These are phyloP conservation scores for Pseudomonodictys pantanalensis DNA, from an alignment of 495 filamentous ascomycete genomes.

Conservation along the genomic window DNA sequence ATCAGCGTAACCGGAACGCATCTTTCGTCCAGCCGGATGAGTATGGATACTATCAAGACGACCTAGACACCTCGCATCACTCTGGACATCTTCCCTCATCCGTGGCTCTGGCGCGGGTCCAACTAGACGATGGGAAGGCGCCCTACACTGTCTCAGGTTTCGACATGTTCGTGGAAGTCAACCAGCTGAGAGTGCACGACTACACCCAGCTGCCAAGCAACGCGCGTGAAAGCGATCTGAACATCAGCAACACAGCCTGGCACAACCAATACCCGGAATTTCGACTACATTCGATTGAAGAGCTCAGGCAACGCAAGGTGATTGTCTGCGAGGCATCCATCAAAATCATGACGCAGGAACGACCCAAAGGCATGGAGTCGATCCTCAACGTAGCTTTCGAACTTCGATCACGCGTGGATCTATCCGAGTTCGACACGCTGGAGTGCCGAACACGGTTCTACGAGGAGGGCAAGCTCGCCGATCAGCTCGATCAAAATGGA, in stretches of 20 bases:
- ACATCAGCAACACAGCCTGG: slow-evolving; percentile 28
- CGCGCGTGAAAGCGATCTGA: slow-evolving; percentile 20
- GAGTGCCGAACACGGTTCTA: slow-evolving; percentile 36
- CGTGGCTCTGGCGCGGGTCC: not conserved
- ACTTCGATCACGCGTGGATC: slow-evolving; percentile 26
- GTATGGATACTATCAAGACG: slow-evolving; percentile 5
- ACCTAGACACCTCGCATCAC: slow-evolving; percentile 7
- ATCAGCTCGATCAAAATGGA: slow-evolving; percentile 15
- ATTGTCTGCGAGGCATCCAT: slow-evolving; percentile 39
- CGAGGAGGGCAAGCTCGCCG: slow-evolving; percentile 20
- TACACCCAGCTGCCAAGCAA: slow-evolving; percentile 27
- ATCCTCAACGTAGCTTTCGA: slow-evolving; percentile 35
- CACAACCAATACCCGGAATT: slow-evolving; percentile 36
- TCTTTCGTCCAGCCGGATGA: slow-evolving; percentile 7
- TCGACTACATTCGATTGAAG: slow-evolving; percentile 22
- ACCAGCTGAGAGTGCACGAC: slow-evolving; percentile 27
- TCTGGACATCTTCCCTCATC: not conserved
- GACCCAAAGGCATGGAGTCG: slow-evolving; percentile 27
- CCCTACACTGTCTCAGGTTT: slow-evolving; percentile 36
- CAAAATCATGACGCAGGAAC: slow-evolving; percentile 32
- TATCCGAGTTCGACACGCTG: slow-evolving; percentile 18
- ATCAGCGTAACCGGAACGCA: slow-evolving; percentile 13
- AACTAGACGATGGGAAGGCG: not conserved
- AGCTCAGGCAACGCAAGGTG: slow-evolving; percentile 32
- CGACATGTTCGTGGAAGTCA: slow-evolving; percentile 37